Percentiles rank a stretch among this genome's conserved stretches.
phyloP scores from a whole-genome alignment of 345 rosid species.

The Hibiscus mutabilis region DNA sequence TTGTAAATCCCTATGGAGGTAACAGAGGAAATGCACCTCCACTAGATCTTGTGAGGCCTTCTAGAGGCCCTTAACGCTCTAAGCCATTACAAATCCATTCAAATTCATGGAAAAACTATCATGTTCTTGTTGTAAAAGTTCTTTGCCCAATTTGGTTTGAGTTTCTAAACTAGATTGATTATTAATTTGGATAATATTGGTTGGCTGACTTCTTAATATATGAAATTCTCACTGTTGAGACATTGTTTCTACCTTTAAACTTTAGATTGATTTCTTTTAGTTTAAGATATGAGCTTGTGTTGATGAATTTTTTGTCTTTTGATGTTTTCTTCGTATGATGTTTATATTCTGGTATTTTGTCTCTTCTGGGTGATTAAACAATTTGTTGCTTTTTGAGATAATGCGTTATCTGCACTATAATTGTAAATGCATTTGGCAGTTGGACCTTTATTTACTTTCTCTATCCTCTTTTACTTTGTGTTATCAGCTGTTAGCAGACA shows the following conservation, averaged over 20 bases:
- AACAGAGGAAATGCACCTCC: background rate
- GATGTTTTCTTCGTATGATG: background rate
- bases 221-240: background rate
- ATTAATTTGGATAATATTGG: background rate
- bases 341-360: background rate
- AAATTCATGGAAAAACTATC: background rate
- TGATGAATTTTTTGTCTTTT: background rate
- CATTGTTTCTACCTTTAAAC: background rate
- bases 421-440: no score
- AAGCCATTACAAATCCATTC: background rate
- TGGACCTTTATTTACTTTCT: no score
- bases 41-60: background rate
- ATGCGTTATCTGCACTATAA: no score
- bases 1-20: background rate
- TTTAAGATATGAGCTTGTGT: background rate
- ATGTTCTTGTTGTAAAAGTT: background rate
- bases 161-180: background rate
- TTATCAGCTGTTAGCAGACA: no score
- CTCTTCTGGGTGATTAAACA: background rate
- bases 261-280: background rate
- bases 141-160: background rate
- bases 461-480: no score
- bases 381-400: background rate
- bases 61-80: background rate
- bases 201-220: background rate